Percentiles rank a stretch among this genome's conserved stretches.
phyloP scores from a whole-genome alignment of 805 yeast genomes.

The Myxozyma vanderwaltii region DNA sequence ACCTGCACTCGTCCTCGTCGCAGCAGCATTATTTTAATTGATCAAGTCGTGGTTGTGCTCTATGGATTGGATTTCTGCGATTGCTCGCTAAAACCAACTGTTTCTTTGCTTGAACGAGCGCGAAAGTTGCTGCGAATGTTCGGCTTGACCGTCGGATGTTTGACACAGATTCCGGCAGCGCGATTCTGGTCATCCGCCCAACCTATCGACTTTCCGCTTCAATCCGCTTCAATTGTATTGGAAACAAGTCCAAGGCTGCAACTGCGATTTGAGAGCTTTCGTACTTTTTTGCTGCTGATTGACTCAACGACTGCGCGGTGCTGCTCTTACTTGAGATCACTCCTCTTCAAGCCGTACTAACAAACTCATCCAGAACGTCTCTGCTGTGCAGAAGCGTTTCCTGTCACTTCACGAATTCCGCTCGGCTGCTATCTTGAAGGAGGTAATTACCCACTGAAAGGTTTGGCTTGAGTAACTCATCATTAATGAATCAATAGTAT shows the following conservation, averaged over 20 bases:
- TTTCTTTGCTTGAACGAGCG: background rate
- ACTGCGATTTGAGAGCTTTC: background rate
- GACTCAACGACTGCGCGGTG: too few species aligned
- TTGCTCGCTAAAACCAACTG: too few species aligned
- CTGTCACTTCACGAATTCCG: constrained; percentile 95
- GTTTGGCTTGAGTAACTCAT: too few species aligned
- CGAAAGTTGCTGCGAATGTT: background rate
- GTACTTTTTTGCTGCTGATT: background rate
- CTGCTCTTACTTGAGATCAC: background rate
- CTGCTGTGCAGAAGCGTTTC: constrained; percentile 54
- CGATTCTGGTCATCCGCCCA: background rate
- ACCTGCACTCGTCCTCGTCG: background rate
- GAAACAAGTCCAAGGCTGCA: background rate
- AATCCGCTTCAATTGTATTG: background rate
- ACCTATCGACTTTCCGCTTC: too few species aligned
- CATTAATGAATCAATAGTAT: too few species aligned
- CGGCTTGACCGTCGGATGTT: constrained; percentile 6
- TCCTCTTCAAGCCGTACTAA: background rate
- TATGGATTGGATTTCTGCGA: background rate
- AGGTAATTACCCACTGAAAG: too few species aligned
- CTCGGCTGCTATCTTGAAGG: constrained; percentile 80
- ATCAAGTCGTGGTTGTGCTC: background rate
- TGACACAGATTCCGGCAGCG: too few species aligned
- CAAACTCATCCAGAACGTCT: background rate
- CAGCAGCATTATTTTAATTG: background rate